Conservation (phyloP, 345 rosid genomes). For the Toxicodendron radicans region DNA sequence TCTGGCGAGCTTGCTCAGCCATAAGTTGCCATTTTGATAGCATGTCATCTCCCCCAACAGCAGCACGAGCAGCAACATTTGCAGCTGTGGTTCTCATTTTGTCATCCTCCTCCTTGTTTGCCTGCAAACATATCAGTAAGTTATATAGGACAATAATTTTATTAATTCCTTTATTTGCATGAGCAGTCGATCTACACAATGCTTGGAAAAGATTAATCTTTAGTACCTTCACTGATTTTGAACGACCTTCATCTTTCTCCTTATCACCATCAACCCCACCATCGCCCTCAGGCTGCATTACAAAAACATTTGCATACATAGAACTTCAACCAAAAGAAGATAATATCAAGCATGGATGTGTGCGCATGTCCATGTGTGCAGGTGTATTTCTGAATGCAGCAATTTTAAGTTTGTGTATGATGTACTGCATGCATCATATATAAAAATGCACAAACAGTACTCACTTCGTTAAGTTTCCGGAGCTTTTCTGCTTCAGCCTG, state of each 20-base stretch:
- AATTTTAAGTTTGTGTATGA: neutral
- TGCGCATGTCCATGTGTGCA: too few species aligned
- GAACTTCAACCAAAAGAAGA: neutral
- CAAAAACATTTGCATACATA: constrained; percentile 11
- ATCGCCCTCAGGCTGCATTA: constrained; percentile 76
- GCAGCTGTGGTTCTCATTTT: constrained; percentile 99
- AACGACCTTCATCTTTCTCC: constrained; percentile 75
- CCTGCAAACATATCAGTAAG: constrained; percentile 34
- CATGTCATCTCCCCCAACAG: constrained; percentile 93
- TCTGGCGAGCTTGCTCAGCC: constrained; percentile 96
- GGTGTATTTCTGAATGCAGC: neutral
- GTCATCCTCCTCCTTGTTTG: constrained; percentile 91
- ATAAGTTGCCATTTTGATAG: constrained; percentile 93
- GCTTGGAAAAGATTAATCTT: constrained; percentile 3
- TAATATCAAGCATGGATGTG: neutral
- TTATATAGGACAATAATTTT: constrained; percentile 5
- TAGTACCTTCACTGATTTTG: constrained; percentile 65
- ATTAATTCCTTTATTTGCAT: neutral
- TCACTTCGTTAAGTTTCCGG: constrained; percentile 65
- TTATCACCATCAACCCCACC: constrained; percentile 70
- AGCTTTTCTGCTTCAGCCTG: constrained; percentile 94
- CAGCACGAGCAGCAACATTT: constrained; percentile 97
- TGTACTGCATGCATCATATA: neutral
- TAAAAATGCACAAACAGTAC: constrained; percentile 27
- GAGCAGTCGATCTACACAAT: neutral